These are phyloP conservation scores for Neurospora africana DNA, from an alignment of 495 filamentous ascomycete species.

Conservation along the genomic window DNA sequence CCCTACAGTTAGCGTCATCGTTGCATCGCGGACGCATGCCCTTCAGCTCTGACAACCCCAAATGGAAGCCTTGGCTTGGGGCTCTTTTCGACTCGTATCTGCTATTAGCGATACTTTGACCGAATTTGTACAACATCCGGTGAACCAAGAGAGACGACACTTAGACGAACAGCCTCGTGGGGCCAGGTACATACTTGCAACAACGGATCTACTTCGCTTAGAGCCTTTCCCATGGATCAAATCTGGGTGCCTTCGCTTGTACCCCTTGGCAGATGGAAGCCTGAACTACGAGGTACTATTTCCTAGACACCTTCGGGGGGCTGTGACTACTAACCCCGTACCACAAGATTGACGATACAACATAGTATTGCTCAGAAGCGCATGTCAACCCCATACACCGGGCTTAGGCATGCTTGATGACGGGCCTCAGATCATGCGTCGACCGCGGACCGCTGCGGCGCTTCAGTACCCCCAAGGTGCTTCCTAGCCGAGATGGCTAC, in stretches of 20 bases:
- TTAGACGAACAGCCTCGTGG: background rate
- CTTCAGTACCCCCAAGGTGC: background rate
- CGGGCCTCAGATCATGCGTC: background rate
- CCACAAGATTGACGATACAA: background rate
- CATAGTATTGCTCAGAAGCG: background rate
- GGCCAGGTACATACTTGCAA: background rate
- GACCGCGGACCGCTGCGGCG: background rate
- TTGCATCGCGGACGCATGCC: background rate
- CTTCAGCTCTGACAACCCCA: background rate
- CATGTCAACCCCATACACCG: background rate
- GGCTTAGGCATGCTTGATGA: background rate
- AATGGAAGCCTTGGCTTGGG: background rate
- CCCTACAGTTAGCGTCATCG: background rate
- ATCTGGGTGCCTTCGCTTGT: background rate
- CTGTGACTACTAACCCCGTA: background rate
- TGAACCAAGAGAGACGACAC: background rate
- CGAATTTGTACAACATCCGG: background rate
- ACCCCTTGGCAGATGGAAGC: background rate
- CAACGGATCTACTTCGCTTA: background rate
- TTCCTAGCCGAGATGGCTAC: background rate
- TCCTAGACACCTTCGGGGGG: background rate
- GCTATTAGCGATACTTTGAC: background rate
- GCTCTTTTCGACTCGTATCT: background rate
- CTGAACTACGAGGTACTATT: background rate
- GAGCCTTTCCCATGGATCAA: background rate